A percentile compares a stretch with the other conserved stretches of the same genome.
phyloP scores from a whole-genome alignment of 495 filamentous ascomycete genomes.

The Penicillium daleae region DNA sequence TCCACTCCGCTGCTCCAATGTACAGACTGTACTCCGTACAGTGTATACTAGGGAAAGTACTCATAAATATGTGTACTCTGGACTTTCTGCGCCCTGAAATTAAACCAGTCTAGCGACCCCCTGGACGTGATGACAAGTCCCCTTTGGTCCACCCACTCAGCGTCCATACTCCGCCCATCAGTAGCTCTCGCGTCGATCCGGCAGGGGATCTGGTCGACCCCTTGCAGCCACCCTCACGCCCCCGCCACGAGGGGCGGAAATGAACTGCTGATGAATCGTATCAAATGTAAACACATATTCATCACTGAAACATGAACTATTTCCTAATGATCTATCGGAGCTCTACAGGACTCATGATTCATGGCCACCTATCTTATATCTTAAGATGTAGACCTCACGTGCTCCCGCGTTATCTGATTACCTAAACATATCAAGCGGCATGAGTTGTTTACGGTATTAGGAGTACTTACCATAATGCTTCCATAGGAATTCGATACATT shows the following conservation, averaged over 20 bases:
- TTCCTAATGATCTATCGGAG: neutral
- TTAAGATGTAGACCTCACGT: neutral
- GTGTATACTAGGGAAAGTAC: neutral
- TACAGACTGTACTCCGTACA: neutral
- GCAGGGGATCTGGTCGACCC: constrained; percentile 25
- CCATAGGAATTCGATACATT: neutral
- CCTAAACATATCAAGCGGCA: too few species aligned
- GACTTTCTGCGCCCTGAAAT: neutral
- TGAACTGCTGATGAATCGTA: constrained; percentile 5
- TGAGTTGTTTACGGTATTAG: too few species aligned
- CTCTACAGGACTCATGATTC: too few species aligned
- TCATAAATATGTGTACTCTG: neutral
- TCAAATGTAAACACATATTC: constrained; percentile 1
- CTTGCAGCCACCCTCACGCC: constrained; percentile 23
- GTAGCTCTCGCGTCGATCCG: constrained; percentile 26
- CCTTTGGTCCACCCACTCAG: neutral
- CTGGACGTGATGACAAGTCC: neutral
- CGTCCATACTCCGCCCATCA: neutral
- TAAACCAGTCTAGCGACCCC: neutral
- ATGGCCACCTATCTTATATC: too few species aligned
- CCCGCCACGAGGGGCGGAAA: constrained; percentile 28
- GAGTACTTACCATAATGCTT: neutral
- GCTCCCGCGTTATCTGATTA: neutral
- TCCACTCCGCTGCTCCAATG: constrained; percentile 8
- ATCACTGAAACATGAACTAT: too few species aligned